Percentiles rank a stretch among this genome's conserved stretches.
These are phyloP conservation scores for Ehretia macrophylla DNA, from an alignment of 257 asterid genomes.

Conservation along the genomic window DNA sequence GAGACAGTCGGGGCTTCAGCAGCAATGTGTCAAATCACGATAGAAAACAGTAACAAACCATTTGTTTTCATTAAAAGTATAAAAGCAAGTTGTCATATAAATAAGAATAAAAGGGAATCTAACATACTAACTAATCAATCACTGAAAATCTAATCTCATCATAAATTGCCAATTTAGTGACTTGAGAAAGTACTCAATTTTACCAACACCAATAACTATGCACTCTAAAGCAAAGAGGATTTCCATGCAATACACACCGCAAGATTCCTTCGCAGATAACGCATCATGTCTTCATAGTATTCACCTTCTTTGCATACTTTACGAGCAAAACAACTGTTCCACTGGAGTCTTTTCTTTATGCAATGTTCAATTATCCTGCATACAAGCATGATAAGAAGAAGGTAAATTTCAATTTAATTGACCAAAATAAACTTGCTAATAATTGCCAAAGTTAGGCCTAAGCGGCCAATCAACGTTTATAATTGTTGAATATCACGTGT, in stretches of 20 bases:
- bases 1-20: too few species aligned
- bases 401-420: background rate
- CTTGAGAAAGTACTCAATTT: background rate
- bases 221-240: conserved; percentile 2
- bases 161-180: background rate
- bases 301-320: conserved; percentile 94
- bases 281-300: conserved; percentile 98
- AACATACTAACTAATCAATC: background rate
- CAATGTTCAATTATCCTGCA: conserved; percentile 89
- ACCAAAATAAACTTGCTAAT: background rate
- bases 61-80: too few species aligned
- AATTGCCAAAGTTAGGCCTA: background rate
- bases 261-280: conserved; percentile 81
- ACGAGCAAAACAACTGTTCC: conserved; percentile 84
- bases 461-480: too few species aligned
- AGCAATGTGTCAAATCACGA: too few species aligned
- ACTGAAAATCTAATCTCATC: background rate
- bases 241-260: conserved; percentile 53
- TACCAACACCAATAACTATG: too few species aligned
- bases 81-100: background rate
- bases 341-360: conserved; percentile 79
- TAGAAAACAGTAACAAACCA: too few species aligned
- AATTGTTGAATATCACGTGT: too few species aligned
- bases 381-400: conserved; percentile 11
- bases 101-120: background rate